Base-by-base conservation (phyloP, 352 stramenopile genomes). In the Phytophthora cryptogea region DNA sequence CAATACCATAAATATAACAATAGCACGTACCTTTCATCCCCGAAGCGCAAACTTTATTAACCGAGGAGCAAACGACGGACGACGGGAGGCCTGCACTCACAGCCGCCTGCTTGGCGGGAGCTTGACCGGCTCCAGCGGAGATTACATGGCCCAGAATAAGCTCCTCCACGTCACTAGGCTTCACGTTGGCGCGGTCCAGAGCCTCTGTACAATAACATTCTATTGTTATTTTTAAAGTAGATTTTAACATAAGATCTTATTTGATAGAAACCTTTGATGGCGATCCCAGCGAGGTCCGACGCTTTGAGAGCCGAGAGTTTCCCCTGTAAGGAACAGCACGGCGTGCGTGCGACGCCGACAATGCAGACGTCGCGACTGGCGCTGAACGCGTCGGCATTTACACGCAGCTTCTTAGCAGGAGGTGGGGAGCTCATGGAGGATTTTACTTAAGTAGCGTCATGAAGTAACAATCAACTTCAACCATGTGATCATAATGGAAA, bases 31-130 rank as follows among this genome's bases (percentile, higher is more conserved):
- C 74, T 69, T 98, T 98, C 87, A 98, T 95, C 45, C 91, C 90
- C 1, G 76, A 95, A 5, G 90, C 96, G 72, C 97, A 99, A 17
- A 99, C 96, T 76, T 99, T 99, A 80, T 99, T 99, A n/a, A 99
- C 80, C 1, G 92, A 98, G 16, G 94, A 98, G 68, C 93, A 98
- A 14, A 95, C 82, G n/a, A 94, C 93, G 3, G 64, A 74, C 43
- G 76, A 58, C 2, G 81, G 78, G 13, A 98, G 70, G 17, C 83
- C 86, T 13, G 80, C 88, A 14, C 74, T 72, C 20, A 92, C 54
- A 4, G 74, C 80, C 13, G 95, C 94, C 70, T 99, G 97, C 46
- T 96, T 86, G 45, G 92, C 85, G 0, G 96, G 97, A 16, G 96
- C 92, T 72, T 99, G 97, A n/a, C 97, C 97, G 26, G 98, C 80